Evolutionary conservation across 305 asterid species (phyloP), one percentile per base, ranked within the genome.

Genomic region (Galium porrigens): DNA sequence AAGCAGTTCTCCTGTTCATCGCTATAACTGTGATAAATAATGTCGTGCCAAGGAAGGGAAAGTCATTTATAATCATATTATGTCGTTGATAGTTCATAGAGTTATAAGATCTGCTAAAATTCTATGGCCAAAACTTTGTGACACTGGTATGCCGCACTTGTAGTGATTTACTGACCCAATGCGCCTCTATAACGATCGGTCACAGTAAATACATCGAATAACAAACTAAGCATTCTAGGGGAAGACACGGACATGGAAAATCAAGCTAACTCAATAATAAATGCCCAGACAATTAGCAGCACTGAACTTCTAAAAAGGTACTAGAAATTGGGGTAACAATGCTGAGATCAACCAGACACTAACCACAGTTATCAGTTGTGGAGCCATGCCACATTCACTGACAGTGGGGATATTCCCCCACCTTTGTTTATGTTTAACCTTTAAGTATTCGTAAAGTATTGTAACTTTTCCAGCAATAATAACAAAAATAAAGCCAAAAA

Each of bases 1-100:
- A 94, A 76, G 78, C 87, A 78, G 75, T 85, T 89, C 68, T 72
- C 82, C 29, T 76, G 81, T 72, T 58, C 80, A 68, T 70, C 70
- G 68, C 63, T 74, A 59, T 81, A 73, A 53, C 87, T 73, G 63
- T 71, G 85, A 64, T 78, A 77, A 63, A 58, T 58, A n/a, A 27
- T 17, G 37, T 32, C 5, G n/a, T 58, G 61, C 39, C 22, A 29
- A 27, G n/a, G 48, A 54, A 22, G 6, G 20, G 2, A 18, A 8
- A 11, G 39, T 12, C 1, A 41, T 25, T 25, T 20, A 46, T 42
- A 14, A 32, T 32, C 42, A 51, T 27, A 56, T 9, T 33, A 0
- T 32, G 20, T 30, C n/a, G 3, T 59, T 1, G 6, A 33, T 30
- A 42, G 29, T 44, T 41, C 56, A 63, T 12, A 27, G 27, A 6